Conservation (phyloP, 2,329 filamentous ascomycete species). For the Pyrenophora teres region DNA sequence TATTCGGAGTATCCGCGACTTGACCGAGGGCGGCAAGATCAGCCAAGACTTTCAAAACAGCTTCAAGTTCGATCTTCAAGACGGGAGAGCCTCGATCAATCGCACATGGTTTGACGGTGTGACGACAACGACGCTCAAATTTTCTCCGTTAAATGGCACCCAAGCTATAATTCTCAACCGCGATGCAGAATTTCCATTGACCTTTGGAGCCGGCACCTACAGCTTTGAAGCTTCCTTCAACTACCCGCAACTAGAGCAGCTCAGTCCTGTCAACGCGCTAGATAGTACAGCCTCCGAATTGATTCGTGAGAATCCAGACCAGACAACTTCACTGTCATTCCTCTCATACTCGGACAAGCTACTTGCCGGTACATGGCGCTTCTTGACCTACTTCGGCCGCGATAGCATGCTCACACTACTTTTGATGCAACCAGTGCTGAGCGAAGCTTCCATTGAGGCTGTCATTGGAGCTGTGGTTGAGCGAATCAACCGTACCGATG, state of each 20-base stretch:
- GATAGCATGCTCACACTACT: conserved; percentile 67
- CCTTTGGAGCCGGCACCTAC: conserved; percentile 61
- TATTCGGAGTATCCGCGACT: conserved; percentile 66
- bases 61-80: conserved; percentile 49
- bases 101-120: conserved; percentile 66
- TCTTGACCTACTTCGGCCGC: conserved; percentile 69
- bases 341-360: conserved; percentile 67
- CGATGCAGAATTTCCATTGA: conserved; percentile 47
- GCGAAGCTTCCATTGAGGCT: conserved; percentile 63
- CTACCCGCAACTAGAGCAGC: conserved; percentile 64
- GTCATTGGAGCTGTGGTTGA: conserved; percentile 66
- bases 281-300: conserved; percentile 55
- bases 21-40: conserved; percentile 62
- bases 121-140: conserved; percentile 60
- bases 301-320: conserved; percentile 52
- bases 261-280: conserved; percentile 57
- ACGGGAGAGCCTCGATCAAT: conserved; percentile 55
- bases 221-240: conserved; percentile 64
- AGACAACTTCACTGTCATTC: conserved; percentile 63
- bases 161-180: conserved; percentile 21
- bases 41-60: conserved; percentile 60
- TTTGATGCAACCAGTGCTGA: conserved; percentile 63
- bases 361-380: conserved; percentile 67
- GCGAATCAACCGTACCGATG: conserved; percentile 63
- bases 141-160: conserved; percentile 41